Percentiles rank a stretch among this genome's conserved stretches.
These are phyloP conservation scores for Blastosporella zonata DNA, from an alignment of 1,284 basidiomycete genomes.

Conservation along the genomic window DNA sequence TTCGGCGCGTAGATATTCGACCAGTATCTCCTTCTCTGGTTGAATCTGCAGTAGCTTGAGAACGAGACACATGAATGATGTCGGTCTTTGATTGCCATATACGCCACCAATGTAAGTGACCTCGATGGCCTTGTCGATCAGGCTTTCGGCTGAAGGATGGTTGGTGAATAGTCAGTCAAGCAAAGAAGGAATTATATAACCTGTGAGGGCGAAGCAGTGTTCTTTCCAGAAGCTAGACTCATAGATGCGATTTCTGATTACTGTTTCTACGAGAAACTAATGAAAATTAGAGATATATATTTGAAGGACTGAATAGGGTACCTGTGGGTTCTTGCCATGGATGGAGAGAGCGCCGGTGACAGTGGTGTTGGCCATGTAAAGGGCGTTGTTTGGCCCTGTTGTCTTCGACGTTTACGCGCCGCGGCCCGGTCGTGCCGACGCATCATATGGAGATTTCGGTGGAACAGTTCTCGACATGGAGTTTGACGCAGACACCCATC, in stretches of 20 bases:
- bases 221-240: slow-evolving; percentile 97
- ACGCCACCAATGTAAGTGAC: slow-evolving; percentile 88
- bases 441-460: neutral
- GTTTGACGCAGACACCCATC: slow-evolving; percentile 66
- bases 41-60: slow-evolving; percentile 96
- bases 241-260: slow-evolving; percentile 95
- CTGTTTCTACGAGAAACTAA: slow-evolving; percentile 94
- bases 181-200: slow-evolving; percentile 35
- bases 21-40: slow-evolving; percentile 92
- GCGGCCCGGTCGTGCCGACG: neutral
- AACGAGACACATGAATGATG: slow-evolving; percentile 87
- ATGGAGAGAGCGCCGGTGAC: slow-evolving; percentile 78
- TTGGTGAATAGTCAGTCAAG: neutral
- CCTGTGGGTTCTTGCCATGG: slow-evolving; percentile 94
- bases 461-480: slow-evolving; percentile 21
- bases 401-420: neutral
- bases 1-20: slow-evolving; percentile 92
- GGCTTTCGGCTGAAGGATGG: slow-evolving; percentile 66
- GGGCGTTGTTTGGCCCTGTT: slow-evolving; percentile 12
- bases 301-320: slow-evolving; percentile 24
- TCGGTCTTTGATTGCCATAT: slow-evolving; percentile 89
- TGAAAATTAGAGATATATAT: slow-evolving; percentile 26
- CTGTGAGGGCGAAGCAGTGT: slow-evolving; percentile 90
- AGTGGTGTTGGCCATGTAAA: slow-evolving; percentile 82
- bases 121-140: slow-evolving; percentile 91